These are phyloP conservation scores for Strobilomyces confusus DNA, from an alignment of 768 basidiomycete species.

Conservation along the genomic window DNA sequence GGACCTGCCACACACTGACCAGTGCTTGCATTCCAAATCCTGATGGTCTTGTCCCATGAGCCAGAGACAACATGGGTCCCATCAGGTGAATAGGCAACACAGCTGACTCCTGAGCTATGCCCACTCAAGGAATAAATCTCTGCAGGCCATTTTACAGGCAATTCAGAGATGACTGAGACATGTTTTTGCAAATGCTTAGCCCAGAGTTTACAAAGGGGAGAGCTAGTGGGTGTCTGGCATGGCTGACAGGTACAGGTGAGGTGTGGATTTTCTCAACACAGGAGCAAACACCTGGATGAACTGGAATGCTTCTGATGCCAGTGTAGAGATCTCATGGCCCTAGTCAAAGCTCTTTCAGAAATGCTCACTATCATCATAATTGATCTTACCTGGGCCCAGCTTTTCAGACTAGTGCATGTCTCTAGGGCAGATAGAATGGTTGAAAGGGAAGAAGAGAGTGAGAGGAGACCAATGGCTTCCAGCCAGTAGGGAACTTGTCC, in stretches of 20 bases:
- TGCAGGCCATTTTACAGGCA: too few species aligned
- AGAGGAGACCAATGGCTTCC: constrained; percentile 28
- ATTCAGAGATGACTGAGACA: too few species aligned
- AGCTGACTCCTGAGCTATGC: too few species aligned
- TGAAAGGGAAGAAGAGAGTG: neutral
- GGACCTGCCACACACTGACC: neutral
- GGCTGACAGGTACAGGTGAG: neutral
- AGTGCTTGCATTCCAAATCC: neutral
- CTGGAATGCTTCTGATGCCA: neutral
- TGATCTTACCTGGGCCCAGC: too few species aligned
- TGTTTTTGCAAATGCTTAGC: too few species aligned
- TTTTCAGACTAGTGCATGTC: too few species aligned
- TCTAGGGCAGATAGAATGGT: neutral
- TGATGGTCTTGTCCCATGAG: neutral
- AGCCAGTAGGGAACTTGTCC: neutral
- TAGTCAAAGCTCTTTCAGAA: neutral
- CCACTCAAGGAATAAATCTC: too few species aligned
- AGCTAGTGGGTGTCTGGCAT: too few species aligned
- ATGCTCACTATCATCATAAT: too few species aligned
- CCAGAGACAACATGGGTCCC: neutral
- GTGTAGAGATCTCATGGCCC: neutral
- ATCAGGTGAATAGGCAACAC: too few species aligned
- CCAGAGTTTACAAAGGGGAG: too few species aligned
- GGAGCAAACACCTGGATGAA: too few species aligned
- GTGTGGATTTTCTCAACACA: neutral